Percentiles rank a stretch among this genome's conserved stretches.
Conservation (phyloP, 495 filamentous ascomycete species). For the Tuber umbilicatum region DNA sequence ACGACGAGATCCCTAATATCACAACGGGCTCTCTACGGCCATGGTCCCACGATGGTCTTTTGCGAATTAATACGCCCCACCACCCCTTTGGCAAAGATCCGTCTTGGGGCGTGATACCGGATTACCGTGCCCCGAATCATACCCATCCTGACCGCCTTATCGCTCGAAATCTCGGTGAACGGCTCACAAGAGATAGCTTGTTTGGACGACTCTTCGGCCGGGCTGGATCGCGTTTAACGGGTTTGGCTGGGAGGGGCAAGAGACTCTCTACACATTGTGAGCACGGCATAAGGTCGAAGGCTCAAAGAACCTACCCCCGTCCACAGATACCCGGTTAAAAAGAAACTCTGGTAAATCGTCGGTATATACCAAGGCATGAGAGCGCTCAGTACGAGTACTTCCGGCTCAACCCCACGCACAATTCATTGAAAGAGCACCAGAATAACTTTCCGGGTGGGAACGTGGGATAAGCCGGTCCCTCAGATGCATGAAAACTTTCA, state of each 20-base stretch:
- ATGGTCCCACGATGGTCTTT: background rate
- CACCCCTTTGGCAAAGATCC: background rate
- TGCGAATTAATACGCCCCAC: background rate
- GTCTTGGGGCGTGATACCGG: background rate
- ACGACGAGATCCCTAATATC: too few relatives aligned
- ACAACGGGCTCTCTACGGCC: background rate
- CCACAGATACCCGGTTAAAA: background rate
- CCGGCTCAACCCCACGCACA: background rate
- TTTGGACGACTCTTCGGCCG: background rate
- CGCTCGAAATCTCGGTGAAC: background rate
- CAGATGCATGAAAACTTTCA: background rate
- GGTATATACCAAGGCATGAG: background rate
- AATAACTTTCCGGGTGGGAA: background rate
- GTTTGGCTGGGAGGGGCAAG: background rate
- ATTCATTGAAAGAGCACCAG: background rate
- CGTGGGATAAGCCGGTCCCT: background rate
- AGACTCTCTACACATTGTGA: background rate
- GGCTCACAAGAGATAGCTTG: background rate
- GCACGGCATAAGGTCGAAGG: background rate
- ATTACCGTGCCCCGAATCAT: background rate
- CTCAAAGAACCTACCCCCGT: background rate
- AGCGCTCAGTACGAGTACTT: background rate
- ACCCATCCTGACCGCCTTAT: background rate
- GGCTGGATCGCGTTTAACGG: background rate
- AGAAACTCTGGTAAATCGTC: background rate